Base-by-base conservation (phyloP, 176 grass and related monocot species). In the Puya raimondii region DNA sequence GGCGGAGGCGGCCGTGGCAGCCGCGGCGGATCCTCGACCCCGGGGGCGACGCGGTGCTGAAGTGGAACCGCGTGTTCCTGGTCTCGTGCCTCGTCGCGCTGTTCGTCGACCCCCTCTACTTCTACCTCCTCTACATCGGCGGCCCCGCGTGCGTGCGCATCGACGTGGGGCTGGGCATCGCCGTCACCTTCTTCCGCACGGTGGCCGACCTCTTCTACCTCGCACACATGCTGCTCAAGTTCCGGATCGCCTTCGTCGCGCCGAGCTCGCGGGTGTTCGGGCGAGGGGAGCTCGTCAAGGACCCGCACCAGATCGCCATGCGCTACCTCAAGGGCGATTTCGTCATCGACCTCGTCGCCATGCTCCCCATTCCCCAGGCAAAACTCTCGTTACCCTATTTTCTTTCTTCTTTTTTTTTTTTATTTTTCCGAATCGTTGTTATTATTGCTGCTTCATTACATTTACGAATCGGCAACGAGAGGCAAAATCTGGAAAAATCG, bases 241-340 rank as follows among this genome's bases (percentile, higher is more conserved):
- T 97, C 74, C 84, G 86, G 33, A 97, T 88, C 64, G 93, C 86
- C 0, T 96, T 92, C 66, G 81, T 96, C 14, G 93, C 89, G 2
- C 93, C 93, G 5, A 92, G 82, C 74, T 90, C 89, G 0, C 81
- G 93, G 2, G 84, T 96, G 15, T 96, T 96, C 57, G 93, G 93
- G 0, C 73, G 93, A 1, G 93, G 89, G 3, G 93, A 96, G 67
- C 89, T 96, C 64, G 89, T 96, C 12, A 80, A 83, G 0, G 93
- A 96, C 63, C 88, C 88, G 15, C 79, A 89, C 18, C 88, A 96
- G 88, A 96, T 96, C 63, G 78, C 88, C 14, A 83, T 80, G 9
- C 84, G 93, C 0, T 96, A 96, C 76, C 85, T 96, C 74, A 92
- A 87, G 82, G 85, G 91, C 49, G 93, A 92, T 71, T 96, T 96